phyloP scores from a whole-genome alignment of 768 basidiomycete species.

The Hygrophorus pudorinus region DNA sequence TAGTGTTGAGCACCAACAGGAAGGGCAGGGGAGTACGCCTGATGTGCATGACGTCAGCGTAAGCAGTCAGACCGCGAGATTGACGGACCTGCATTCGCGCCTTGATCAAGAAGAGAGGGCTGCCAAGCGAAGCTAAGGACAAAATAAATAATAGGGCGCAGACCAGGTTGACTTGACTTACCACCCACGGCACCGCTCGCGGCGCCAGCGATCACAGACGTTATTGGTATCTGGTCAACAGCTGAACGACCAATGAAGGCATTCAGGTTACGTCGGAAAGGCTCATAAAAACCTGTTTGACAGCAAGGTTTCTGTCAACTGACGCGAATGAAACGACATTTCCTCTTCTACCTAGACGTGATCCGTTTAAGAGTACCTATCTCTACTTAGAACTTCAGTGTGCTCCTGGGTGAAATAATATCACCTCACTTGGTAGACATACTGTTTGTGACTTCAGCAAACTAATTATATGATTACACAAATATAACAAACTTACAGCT shows the following conservation, averaged over 20 bases:
- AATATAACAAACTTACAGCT: constrained; percentile 49
- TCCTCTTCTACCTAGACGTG: constrained; percentile 56
- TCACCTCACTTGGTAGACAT: constrained; percentile 70
- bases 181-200: constrained; percentile 87
- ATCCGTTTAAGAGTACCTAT: constrained; percentile 88
- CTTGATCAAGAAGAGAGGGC: constrained; percentile 91
- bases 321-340: no score
- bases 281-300: constrained; percentile 87
- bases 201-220: constrained; percentile 81
- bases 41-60: constrained; percentile 1
- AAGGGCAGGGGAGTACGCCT: constrained; percentile 91
- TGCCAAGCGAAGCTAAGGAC: constrained; percentile 59
- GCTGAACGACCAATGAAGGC: constrained; percentile 50
- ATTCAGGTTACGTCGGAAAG: constrained; percentile 69
- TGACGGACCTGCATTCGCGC: constrained; percentile 84
- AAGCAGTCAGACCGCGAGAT: not conserved
- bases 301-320: not conserved
- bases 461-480: not conserved
- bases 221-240: constrained; percentile 59
- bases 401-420: not conserved
- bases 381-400: constrained; percentile 5
- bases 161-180: constrained; percentile 18
- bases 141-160: not conserved
- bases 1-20: constrained; percentile 93
- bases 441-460: constrained; percentile 38